Conservation (phyloP, 2,329 filamentous ascomycete species). For the Verticillium zaregamsianum region DNA sequence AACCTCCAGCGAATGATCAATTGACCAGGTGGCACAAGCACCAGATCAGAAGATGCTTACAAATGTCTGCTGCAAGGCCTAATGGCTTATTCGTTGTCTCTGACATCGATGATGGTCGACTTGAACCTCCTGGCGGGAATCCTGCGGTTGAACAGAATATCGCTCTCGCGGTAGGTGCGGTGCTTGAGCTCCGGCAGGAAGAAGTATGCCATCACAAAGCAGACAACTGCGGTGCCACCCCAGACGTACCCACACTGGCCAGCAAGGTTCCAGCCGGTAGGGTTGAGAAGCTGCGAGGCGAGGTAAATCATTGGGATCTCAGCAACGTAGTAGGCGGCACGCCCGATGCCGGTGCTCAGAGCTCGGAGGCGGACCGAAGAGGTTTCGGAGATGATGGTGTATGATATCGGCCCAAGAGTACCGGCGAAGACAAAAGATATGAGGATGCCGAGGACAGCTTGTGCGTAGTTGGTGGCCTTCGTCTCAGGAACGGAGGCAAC, state of each 20-base stretch:
- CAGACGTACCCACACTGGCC: constrained; percentile 57
- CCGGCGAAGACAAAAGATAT: constrained; percentile 62
- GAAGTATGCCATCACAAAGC: constrained; percentile 43
- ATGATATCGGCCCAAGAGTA: constrained; percentile 59
- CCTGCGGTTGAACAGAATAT: constrained; percentile 40
- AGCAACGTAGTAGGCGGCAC: constrained; percentile 58
- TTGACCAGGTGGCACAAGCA: too few species aligned
- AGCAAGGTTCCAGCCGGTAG: constrained; percentile 36
- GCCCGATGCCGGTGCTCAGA: constrained; percentile 62
- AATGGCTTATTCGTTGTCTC: too few species aligned
- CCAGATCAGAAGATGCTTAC: too few species aligned
- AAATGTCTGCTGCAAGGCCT: too few species aligned
- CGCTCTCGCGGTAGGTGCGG: constrained; percentile 57
- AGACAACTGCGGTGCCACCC: constrained; percentile 54
- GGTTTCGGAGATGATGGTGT: constrained; percentile 64
- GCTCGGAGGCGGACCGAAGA: constrained; percentile 61
- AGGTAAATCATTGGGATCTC: constrained; percentile 66
- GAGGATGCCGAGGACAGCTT: constrained; percentile 60
- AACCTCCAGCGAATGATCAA: too few species aligned
- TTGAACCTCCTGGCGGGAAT: too few species aligned
- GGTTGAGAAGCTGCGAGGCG: constrained; percentile 57
- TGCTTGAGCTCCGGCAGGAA: constrained; percentile 53
- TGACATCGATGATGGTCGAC: too few species aligned
- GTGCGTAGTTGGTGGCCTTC: constrained; percentile 42
- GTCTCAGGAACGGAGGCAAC: constrained; percentile 44